Conservation (phyloP, 1,284 basidiomycete species). For the Phellopilus nigrolimitatus region DNA sequence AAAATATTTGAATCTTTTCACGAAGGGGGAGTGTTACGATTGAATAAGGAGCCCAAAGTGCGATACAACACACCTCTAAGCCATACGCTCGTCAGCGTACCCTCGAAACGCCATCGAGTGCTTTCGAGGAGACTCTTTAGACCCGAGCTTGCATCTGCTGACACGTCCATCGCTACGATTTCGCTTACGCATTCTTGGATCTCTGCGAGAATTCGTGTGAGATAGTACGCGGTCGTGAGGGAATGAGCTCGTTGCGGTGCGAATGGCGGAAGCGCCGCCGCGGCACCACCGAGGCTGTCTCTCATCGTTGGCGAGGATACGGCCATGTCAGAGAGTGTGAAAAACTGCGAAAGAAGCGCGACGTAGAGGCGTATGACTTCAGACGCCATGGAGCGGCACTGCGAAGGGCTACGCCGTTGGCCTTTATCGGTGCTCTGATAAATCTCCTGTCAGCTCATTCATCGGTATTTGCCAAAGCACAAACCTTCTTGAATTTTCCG, state of each 20-base stretch:
- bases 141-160: constrained; percentile 63
- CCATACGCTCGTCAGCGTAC: constrained; percentile 81
- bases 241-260: constrained; percentile 79
- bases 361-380: constrained; percentile 90
- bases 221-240: constrained; percentile 78
- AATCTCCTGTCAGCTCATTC: constrained; percentile 24
- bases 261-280: constrained; percentile 45
- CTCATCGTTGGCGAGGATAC: constrained; percentile 43
- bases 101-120: constrained; percentile 84
- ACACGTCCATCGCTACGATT: constrained; percentile 76
- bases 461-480: constrained; percentile 23
- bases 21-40: constrained; percentile 4
- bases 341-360: constrained; percentile 83
- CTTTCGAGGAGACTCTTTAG: constrained; percentile 77
- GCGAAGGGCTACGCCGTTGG: constrained; percentile 67
- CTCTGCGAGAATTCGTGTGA: constrained; percentile 77
- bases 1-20: constrained; percentile 77
- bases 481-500: constrained; percentile 83
- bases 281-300: constrained; percentile 22
- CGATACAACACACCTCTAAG: constrained; percentile 55
- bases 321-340: constrained; percentile 77
- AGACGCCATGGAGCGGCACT: constrained; percentile 86
- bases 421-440: constrained; percentile 24
- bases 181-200: constrained; percentile 86
- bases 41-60: constrained; percentile 15